phyloP scores from a whole-genome alignment of 768 basidiomycete species.

The Lyophyllum shimeji region DNA sequence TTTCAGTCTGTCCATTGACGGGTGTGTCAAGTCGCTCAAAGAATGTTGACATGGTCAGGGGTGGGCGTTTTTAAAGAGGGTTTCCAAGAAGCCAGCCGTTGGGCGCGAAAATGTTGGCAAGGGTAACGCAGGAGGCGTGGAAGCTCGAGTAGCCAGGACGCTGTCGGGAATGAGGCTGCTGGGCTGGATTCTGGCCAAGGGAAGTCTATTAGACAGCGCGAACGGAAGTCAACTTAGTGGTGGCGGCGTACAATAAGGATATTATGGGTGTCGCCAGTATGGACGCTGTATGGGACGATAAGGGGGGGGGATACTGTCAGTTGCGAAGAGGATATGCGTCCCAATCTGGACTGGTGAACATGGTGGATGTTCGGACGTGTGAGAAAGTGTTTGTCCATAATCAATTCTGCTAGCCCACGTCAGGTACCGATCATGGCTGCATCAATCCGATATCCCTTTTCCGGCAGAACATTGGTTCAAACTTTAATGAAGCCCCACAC shows the following conservation, averaged over 20 bases:
- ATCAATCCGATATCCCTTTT: conserved; percentile 12
- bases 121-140: background rate
- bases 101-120: background rate
- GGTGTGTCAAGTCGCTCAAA: conserved; percentile 6
- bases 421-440: conserved; percentile 15
- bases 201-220: background rate
- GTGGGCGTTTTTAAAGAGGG: background rate
- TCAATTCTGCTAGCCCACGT: background rate
- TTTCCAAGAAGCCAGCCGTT: background rate
- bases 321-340: conserved; percentile 1
- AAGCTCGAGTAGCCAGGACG: background rate
- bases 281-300: background rate
- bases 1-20: conserved; percentile 2
- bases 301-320: background rate
- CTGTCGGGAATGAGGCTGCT: background rate
- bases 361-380: conserved; percentile 13
- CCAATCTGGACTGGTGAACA: conserved; percentile 4
- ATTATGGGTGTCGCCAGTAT: background rate
- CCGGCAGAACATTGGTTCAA: background rate
- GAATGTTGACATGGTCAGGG: conserved; percentile 9
- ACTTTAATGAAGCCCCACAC: background rate
- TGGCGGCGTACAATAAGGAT: background rate
- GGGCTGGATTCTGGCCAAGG: background rate
- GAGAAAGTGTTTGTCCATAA: conserved; percentile 6
- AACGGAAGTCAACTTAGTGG: background rate